Evolutionary conservation across 2,329 filamentous ascomycete genomes (phyloP), one percentile per base, ranked within the genome.

Genomic region (Periconia sp.): DNA sequence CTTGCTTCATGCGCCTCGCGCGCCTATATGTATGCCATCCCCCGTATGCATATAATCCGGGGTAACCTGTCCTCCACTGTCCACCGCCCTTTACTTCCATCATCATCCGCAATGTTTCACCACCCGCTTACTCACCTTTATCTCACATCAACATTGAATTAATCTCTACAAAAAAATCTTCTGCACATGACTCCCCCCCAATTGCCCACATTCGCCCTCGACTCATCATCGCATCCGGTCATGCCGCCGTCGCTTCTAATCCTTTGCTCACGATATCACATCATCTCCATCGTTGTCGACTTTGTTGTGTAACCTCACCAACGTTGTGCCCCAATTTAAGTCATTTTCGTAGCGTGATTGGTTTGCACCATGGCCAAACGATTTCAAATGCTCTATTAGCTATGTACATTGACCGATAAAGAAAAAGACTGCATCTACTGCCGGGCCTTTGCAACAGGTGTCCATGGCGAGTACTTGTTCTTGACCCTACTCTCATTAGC

Each of bases 401-500:
- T 66, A 68, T 66, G 50, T 66, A 69, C 61, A 65, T 52, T 63
- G 49, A 58, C 51, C 53, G 41, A 45, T 51, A 60, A 53, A 60
- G 52, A 51, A 52, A 56, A 61, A 37, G 41, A 9, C 30, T 27
- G 15, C 41, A 19, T 59, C 57, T 67, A 70, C 56, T 72, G 62
- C 47, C 78, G 70, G 42, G 77, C 62, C 60, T 77, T 78, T 47
- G 72, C 77, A 20, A 77, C 74, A n/a, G 79, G 79, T 55, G 68
- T 69, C 79, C 79, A 81, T 15, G 78, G 65, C 31, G 68, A 59
- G 65, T 77, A 79, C 75, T 81, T 81, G 66, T 70, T 75, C 73
- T 80, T 81, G 54, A 72, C 73, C 45, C 79, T 81, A 62, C 50
- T 11, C 3, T 23, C 11, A 18, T 68, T 59, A 65, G 61, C 35